Evolutionary conservation across 768 basidiomycete species (phyloP), one percentile per base, ranked within the genome.

Genomic region (Hysterangium stoloniferum): DNA sequence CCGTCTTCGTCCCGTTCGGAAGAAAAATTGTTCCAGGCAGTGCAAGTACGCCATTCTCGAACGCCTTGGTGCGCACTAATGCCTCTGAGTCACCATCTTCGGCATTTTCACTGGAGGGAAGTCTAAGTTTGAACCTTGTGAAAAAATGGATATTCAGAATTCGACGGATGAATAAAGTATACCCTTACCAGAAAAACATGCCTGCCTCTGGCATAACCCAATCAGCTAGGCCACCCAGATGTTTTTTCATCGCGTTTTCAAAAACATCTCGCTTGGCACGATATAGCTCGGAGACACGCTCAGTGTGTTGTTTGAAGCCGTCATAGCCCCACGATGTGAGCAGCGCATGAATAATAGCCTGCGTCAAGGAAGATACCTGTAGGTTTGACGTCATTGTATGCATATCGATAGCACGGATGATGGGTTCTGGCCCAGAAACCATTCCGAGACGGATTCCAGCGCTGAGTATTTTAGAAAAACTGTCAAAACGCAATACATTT

Each of bases 401-500:
- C 42, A 75, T 66, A 62, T 92, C 82, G 44, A 94, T 84, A 1
- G 78, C 78, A 43, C 78, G 69, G 13, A 89, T 61, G 32, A 96
- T 68, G 8, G 71, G 64, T 41, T 72, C 73, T 15, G 93, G 90
- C 6, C 86, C 91, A 6, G 84, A 80, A 2, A 78, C 80, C 60
- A 86, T 92, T 6, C 91, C 92, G 53, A 93, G 72, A 17, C 87
- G 80, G 60, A 90, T 78, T 11, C 88, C 86, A 19, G 82, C 75
- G n/a, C 81, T 82, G 19, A 83, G 71, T 35, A 94, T 71, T 69
- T 96, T 96, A 48, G 86, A 90, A 47, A 95, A 72, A 61, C 87
- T 90, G 62, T 96, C 93, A 63, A 95, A 91, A 35, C 93, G 79
- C 17, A 95, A 58, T 33, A 95, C 90, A 11, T 83, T 78, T 2